Evolutionary conservation across 352 stramenopile species (phyloP).

Genomic region (Nannochloropsis limnetica): DNA sequence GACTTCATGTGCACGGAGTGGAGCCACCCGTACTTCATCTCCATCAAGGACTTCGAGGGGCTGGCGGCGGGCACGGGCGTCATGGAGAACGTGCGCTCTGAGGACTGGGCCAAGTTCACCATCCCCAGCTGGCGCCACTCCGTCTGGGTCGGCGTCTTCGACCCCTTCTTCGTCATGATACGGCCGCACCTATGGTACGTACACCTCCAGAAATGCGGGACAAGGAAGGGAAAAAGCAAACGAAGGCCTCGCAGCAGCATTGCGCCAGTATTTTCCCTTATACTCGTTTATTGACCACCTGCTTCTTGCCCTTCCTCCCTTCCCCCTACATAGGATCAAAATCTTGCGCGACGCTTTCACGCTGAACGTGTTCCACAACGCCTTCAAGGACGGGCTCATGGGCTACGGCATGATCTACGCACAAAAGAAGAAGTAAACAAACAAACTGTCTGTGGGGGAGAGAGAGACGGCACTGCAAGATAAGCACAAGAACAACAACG

Average conservation of each 20-base stretch:
- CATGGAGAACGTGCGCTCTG: conserved; percentile 62
- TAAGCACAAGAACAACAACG: not conserved
- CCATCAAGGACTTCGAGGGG: conserved; percentile 68
- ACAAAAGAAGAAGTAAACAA: conserved; percentile 57
- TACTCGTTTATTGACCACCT: not conserved
- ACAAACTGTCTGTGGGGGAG: not conserved
- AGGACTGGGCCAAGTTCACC: conserved; percentile 65
- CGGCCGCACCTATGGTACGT: conserved; percentile 40
- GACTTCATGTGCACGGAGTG: conserved; percentile 76
- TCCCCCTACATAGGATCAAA: conserved; percentile 60
- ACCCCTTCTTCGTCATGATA: conserved; percentile 60
- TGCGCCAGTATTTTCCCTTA: not conserved
- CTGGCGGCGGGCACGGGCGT: conserved; percentile 63
- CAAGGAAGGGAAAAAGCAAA: not conserved
- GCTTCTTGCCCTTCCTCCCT: not conserved
- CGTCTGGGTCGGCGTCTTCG: conserved; percentile 67
- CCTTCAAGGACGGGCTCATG: conserved; percentile 71
- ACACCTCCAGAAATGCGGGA: not conserved
- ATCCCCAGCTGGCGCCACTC: conserved; percentile 69
- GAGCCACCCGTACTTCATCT: conserved; percentile 77
- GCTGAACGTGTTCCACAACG: conserved; percentile 70
- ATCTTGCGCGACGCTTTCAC: conserved; percentile 67
- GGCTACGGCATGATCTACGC: conserved; percentile 73
- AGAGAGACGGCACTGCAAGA: not conserved
- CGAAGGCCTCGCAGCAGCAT: not conserved